Base-by-base conservation (phyloP, 106 monocot genomes). In the Alisma plantagoaquatica region DNA sequence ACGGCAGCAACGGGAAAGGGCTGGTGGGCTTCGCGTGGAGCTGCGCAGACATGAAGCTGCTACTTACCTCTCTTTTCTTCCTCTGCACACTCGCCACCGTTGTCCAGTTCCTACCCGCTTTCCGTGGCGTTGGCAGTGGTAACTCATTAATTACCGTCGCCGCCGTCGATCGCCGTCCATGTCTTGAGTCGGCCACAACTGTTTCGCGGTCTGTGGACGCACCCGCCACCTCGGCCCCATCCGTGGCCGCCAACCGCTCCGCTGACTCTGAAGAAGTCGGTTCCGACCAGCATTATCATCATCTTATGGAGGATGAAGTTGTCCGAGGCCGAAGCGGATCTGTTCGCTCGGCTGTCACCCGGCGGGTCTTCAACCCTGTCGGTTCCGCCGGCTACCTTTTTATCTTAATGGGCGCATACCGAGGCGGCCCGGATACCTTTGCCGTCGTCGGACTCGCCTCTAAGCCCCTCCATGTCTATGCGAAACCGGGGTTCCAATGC, bases 341-440 rank as follows among this genome's bases (percentile, higher is more conserved):
- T 4, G 45, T 15, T 14, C 42, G 38, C 45, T 23, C 28, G 19
- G 29, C 62, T 19, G 63, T 53, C 17, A 33, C 67, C 41, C 72
- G 62, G 59, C 43, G 84, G 11, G 14, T 52, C 3, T 73, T 85
- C 73, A 69, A 50, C 63, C 31, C 76, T 16, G 31, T 76, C 33
- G 84, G 84, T 20, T 57, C 59, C 41, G 84, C 79, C 10, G 79
- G 79, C 18, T 68, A 76, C 60, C 76, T 85, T 31, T 85, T 85
- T 54, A 45, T 85, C 24, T 80, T 76, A 42, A 76, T 85, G 70
- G 80, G 80, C 32, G 75, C 84, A 27, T 85, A 85, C 71, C 68
- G 84, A n/a, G 80, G 76, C 59, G 79, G 80, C 26, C 45, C 43
- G 23, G 55, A 57, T 66, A 64, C 70, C 62, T 85, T 85, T 62